phyloP scores from a whole-genome alignment of 139 green algal genomes.

The Picochlorum sp. region DNA sequence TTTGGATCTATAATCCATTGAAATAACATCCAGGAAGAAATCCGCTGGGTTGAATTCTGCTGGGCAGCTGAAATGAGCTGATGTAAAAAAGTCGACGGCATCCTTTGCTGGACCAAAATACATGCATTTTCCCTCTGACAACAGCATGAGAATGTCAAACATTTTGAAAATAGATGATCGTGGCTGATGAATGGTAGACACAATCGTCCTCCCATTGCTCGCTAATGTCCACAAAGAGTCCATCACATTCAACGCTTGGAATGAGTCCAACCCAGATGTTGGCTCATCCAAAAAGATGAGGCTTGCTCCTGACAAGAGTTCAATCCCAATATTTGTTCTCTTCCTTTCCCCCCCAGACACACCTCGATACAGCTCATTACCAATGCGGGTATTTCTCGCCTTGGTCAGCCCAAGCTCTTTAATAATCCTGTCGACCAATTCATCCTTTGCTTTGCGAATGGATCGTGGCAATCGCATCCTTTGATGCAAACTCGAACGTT shows the following conservation, averaged over 20 bases:
- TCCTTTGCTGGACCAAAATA: slow-evolving; percentile 31
- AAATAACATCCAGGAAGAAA: slow-evolving; percentile 37
- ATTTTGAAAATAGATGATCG: slow-evolving; percentile 32
- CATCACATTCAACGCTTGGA: slow-evolving; percentile 44
- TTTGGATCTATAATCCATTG: slow-evolving; percentile 20
- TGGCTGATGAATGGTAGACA: slow-evolving; percentile 50
- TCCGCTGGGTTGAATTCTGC: slow-evolving; percentile 38
- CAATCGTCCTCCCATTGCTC: slow-evolving; percentile 16
- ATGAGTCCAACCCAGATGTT: slow-evolving; percentile 40
- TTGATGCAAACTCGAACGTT: slow-evolving; percentile 45
- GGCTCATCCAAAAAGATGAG: slow-evolving; percentile 54
- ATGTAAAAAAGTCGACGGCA: slow-evolving; percentile 20
- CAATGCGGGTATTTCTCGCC: slow-evolving; percentile 36
- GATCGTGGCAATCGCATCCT: slow-evolving; percentile 40
- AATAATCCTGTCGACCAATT: slow-evolving; percentile 21
- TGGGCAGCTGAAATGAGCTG: slow-evolving; percentile 21
- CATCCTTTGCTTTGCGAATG: slow-evolving; percentile 16
- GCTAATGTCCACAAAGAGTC: slow-evolving; percentile 20
- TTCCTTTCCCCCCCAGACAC: slow-evolving; percentile 48
- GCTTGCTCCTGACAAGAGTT: slow-evolving; percentile 33
- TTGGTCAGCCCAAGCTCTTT: slow-evolving; percentile 36
- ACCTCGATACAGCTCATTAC: slow-evolving; percentile 33
- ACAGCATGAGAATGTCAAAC: slow-evolving; percentile 36
- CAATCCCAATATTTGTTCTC: slow-evolving; percentile 34
- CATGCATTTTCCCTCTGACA: slow-evolving; percentile 24